phyloP scores from a whole-genome alignment of 2,329 filamentous ascomycete species.

The Ophiocordyceps camponoti-rufipedis region DNA sequence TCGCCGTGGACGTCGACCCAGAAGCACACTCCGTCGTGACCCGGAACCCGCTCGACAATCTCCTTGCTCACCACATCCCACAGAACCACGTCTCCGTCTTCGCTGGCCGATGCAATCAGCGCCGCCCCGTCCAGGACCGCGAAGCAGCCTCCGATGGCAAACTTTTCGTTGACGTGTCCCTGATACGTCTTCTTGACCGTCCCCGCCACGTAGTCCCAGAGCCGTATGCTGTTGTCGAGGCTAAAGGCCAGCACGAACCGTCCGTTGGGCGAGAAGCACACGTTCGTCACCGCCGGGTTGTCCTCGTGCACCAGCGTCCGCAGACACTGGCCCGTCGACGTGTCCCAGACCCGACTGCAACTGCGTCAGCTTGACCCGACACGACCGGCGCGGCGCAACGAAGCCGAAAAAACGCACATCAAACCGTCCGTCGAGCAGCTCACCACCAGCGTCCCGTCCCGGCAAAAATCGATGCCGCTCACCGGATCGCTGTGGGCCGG shows the following conservation, averaged over 20 bases:
- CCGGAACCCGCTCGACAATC: conserved; percentile 47
- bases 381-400: background rate
- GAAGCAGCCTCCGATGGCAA: conserved; percentile 72
- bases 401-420: conserved; percentile 34
- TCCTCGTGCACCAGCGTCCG: conserved; percentile 93
- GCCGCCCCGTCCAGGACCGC: conserved; percentile 31
- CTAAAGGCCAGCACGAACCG: conserved; percentile 85
- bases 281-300: conserved; percentile 73
- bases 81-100: conserved; percentile 68
- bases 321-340: conserved; percentile 82
- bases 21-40: conserved; percentile 40
- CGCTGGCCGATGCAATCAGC: conserved; percentile 70
- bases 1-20: conserved; percentile 44
- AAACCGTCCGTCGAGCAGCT: conserved; percentile 84
- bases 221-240: conserved; percentile 70
- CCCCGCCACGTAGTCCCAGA: conserved; percentile 92
- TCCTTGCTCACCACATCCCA: conserved; percentile 87
- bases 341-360: conserved; percentile 75
- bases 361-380: background rate
- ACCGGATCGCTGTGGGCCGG: conserved; percentile 94
- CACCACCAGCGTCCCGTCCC: conserved; percentile 80
- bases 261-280: conserved; percentile 87
- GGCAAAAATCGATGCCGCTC: conserved; percentile 78
- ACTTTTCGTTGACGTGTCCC: conserved; percentile 70
- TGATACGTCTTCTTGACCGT: conserved; percentile 94